Conservation (phyloP, 306 rosid species). For the Prunus dulcis region DNA sequence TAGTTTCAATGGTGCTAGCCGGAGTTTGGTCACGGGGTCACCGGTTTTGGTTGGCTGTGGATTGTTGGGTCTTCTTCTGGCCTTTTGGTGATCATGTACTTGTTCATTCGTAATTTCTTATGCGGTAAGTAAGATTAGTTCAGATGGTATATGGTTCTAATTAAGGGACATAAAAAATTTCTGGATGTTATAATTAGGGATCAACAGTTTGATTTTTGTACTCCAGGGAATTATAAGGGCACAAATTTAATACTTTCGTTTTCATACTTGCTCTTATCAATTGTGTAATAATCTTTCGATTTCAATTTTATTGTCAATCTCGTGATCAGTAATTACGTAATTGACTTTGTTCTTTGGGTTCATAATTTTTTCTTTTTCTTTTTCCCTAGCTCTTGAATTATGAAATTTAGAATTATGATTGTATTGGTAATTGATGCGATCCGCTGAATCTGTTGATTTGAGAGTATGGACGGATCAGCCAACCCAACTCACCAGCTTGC, state of each 20-base stretch:
- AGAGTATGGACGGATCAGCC: not conserved
- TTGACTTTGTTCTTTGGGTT: not conserved
- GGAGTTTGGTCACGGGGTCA: not conserved
- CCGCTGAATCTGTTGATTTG: not conserved
- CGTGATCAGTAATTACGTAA: not conserved
- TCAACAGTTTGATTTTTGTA: not conserved
- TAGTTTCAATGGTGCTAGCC: slow-evolving; percentile 13
- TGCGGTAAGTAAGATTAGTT: slow-evolving; percentile 5
- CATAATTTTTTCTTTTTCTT: not conserved
- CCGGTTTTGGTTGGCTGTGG: slow-evolving; percentile 14
- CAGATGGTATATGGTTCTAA: not conserved
- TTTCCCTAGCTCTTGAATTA: not conserved
- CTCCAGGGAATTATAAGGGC: not conserved
- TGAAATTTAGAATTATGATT: not conserved
- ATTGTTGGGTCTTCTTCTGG: slow-evolving; percentile 20
- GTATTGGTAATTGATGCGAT: not conserved
- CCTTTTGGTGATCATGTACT: slow-evolving; percentile 9
- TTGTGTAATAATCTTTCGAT: slow-evolving; percentile 9
- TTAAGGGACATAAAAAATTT: not conserved
- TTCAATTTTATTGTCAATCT: not conserved
- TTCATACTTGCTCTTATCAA: not conserved
- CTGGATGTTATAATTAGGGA: not conserved
- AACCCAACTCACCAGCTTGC: slow-evolving; percentile 1
- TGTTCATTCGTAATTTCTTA: not conserved
- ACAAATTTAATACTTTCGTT: not conserved